phyloP scores from a whole-genome alignment of 495 filamentous ascomycete species.

The Neurospora tetrasperma region DNA sequence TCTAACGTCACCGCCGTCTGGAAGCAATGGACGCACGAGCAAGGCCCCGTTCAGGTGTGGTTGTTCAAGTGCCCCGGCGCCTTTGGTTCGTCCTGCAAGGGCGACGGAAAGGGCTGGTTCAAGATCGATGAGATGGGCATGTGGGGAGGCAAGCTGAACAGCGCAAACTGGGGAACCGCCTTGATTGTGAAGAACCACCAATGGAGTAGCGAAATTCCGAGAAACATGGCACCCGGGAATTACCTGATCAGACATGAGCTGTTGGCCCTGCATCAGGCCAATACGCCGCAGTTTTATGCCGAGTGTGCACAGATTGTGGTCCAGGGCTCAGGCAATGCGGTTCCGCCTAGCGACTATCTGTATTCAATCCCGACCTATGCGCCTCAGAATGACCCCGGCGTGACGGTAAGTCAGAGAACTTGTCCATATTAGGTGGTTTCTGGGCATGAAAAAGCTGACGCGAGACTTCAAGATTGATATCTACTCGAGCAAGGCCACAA shows the following conservation, averaged over 20 bases:
- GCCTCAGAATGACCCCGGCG: conserved; percentile 36
- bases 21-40: conserved; percentile 41
- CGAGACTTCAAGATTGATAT: conserved; percentile 32
- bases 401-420: conserved; percentile 27
- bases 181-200: conserved; percentile 35
- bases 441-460: not conserved
- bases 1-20: conserved; percentile 38
- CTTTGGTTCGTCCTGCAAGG: conserved; percentile 24
- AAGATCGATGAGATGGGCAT: conserved; percentile 40
- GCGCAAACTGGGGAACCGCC: conserved; percentile 42
- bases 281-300: conserved; percentile 31
- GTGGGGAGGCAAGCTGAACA: conserved; percentile 28
- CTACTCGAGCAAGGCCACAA: conserved; percentile 33
- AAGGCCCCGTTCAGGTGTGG: conserved; percentile 39
- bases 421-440: not conserved
- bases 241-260: conserved; percentile 36
- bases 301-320: conserved; percentile 37
- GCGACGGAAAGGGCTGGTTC: conserved; percentile 34
- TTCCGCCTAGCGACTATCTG: conserved; percentile 20
- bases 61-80: conserved; percentile 31
- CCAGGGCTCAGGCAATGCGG: conserved; percentile 24
- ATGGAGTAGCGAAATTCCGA: conserved; percentile 35
- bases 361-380: conserved; percentile 41
- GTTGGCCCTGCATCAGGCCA: conserved; percentile 29
- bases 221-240: conserved; percentile 25